Base-by-base conservation (phyloP, 371 early-diverging fungal species). In the Gilbertella persicaria region DNA sequence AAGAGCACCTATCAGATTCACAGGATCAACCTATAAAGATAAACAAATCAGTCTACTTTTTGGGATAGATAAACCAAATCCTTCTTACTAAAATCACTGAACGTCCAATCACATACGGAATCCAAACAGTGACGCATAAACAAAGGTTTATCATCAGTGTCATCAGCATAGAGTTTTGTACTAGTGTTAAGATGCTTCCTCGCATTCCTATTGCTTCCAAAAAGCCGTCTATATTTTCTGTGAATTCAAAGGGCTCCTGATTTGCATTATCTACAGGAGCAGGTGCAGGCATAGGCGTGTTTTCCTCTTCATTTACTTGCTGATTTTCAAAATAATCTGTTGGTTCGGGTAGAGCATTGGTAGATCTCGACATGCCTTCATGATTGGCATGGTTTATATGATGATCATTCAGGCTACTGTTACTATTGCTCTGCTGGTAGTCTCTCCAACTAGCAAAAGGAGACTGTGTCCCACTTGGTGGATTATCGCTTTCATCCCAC, bases 181-280 rank as follows among this genome's bases (percentile, higher is more conserved):
- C 47, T 1, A 92, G 58, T 45, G 81, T 69, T 55, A 80, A 71
- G 12, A 86, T 55, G 6, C 90, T 88, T 0, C 96, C 96, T 9
- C 86, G 81, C 67, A 95, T 83, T 5, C 96, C 96, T 43, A 95
- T 77, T 4, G 91, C 86, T 51, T 93, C 95, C 29, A 95, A 67
- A 36, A 94, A 75, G 0, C 86, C 88, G 43, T 89, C 89, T 14
- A 86, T 71, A 26, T 88, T 89, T 21, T 87, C 92, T 26, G 68
- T 73, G 20, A 78, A 75, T 29, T 65, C 45, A 42, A 73, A 71
- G 5, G 69, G 59, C 4, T 67, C 64, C 7, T 45, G 40, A 26
- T 66, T 36, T 4, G 6, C 45, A 33, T 14, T 25, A 44, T 3
- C 14, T 33, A 4, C 24, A 17, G 9, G 35, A 7, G n/a, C n/a